A percentile compares a stretch with the other conserved stretches of the same genome.
These are phyloP conservation scores for Diaporthe citri DNA, from an alignment of 2,329 filamentous ascomycete genomes.

Conservation along the genomic window DNA sequence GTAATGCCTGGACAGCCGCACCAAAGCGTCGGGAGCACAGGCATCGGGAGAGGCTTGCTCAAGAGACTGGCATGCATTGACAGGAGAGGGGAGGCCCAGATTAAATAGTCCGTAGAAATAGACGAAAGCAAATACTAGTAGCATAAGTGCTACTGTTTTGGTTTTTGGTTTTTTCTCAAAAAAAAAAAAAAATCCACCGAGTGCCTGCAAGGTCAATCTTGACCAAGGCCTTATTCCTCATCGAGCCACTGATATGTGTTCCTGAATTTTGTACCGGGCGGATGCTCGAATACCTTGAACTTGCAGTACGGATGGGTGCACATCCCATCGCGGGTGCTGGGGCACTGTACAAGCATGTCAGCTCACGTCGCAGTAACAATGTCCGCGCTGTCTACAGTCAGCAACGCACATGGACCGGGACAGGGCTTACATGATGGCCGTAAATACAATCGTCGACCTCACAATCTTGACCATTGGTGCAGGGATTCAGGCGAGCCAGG, in stretches of 20 bases:
- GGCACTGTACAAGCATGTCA: conserved; percentile 56
- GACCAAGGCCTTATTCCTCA: conserved; percentile 17
- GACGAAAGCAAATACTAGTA: neutral
- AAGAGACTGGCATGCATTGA: neutral
- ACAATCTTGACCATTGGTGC: conserved; percentile 69
- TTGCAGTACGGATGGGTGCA: conserved; percentile 69
- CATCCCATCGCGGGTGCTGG: conserved; percentile 62
- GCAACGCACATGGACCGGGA: neutral
- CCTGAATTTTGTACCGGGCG: conserved; percentile 67
- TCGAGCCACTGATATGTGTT: conserved; percentile 39
- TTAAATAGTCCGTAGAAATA: neutral
- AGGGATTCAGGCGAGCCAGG: conserved; percentile 69
- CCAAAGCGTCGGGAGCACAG: neutral
- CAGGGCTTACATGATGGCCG: conserved; percentile 68
- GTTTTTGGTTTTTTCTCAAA: neutral
- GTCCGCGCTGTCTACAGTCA: no score
- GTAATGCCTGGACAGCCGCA: neutral
- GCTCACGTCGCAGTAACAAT: neutral
- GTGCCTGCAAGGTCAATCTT: neutral
- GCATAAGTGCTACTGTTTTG: neutral
- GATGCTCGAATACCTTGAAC: conserved; percentile 66
- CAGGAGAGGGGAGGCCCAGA: neutral
- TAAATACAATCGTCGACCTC: conserved; percentile 71
- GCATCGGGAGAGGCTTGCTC: neutral
- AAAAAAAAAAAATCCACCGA: neutral